phyloP scores from a whole-genome alignment of 2,329 filamentous ascomycete genomes.

The Beauveria medogensis region DNA sequence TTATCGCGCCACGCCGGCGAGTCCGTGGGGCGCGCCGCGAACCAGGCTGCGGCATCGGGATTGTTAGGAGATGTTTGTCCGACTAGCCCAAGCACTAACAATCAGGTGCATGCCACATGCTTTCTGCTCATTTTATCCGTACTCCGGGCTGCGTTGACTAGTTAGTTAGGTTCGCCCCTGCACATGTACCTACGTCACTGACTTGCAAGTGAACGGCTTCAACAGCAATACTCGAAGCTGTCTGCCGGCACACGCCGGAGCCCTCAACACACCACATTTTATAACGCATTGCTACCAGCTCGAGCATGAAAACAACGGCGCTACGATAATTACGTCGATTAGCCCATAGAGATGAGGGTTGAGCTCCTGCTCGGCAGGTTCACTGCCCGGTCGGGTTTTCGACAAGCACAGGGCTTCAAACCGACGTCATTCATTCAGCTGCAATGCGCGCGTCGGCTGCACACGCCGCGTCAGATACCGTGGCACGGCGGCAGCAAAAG shows the following conservation, averaged over 20 bases:
- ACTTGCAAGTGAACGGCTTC: not conserved
- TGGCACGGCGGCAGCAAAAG: conserved; percentile 16
- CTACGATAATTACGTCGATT: not conserved
- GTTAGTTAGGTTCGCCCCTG: not conserved
- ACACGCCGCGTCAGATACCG: conserved; percentile 19
- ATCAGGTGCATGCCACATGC: not conserved
- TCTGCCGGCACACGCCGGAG: conserved; percentile 5
- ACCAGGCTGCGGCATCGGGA: not conserved
- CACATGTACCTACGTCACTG: not conserved
- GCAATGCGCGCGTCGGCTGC: conserved; percentile 12
- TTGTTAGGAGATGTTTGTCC: not conserved
- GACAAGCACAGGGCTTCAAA: conserved; percentile 18
- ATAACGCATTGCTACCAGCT: not conserved
- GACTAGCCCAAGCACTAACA: not conserved
- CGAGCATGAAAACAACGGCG: conserved; percentile 4
- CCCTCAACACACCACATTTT: not conserved
- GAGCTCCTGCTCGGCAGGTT: conserved; percentile 35
- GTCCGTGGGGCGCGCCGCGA: conserved; percentile 5
- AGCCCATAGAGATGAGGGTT: conserved; percentile 37
- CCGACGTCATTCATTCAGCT: conserved; percentile 1
- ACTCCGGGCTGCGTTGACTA: not conserved
- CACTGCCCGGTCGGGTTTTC: conserved; percentile 32
- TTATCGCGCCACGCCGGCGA: conserved; percentile 12
- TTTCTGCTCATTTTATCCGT: not conserved
- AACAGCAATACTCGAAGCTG: not conserved